phyloP scores from a whole-genome alignment of 106 monocot species.

The Acorus calamus region DNA sequence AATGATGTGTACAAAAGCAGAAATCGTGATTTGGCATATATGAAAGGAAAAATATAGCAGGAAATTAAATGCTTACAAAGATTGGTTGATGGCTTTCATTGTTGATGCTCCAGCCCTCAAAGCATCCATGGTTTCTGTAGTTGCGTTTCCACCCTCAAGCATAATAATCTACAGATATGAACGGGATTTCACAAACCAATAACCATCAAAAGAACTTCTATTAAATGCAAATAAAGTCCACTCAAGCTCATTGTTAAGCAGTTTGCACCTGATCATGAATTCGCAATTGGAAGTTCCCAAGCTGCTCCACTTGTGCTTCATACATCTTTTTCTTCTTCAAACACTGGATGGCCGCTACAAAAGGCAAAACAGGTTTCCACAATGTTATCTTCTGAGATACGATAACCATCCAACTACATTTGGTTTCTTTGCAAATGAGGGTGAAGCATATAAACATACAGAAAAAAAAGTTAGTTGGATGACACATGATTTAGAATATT shows the following conservation, averaged over 20 bases:
- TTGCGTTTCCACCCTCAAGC: slow-evolving; percentile 45
- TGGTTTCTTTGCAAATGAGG: too few species aligned
- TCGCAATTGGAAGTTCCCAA: slow-evolving; percentile 41
- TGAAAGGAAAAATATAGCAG: background rate
- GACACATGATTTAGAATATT: too few species aligned
- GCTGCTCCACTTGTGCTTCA: slow-evolving; percentile 41
- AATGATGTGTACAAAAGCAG: background rate
- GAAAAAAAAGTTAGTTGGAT: too few species aligned
- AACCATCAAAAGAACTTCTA: background rate
- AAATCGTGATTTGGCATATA: background rate
- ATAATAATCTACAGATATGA: slow-evolving; percentile 28
- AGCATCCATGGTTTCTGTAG: slow-evolving; percentile 53
- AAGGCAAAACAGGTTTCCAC: background rate
- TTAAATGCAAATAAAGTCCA: background rate
- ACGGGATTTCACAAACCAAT: background rate
- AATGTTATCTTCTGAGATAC: background rate
- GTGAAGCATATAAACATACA: too few species aligned
- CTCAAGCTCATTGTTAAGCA: too few species aligned
- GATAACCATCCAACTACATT: too few species aligned
- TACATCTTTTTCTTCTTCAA: slow-evolving; percentile 49
- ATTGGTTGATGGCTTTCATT: slow-evolving; percentile 38
- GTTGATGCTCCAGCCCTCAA: slow-evolving; percentile 38
- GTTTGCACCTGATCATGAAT: slow-evolving; percentile 48
- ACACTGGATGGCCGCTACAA: slow-evolving; percentile 49
- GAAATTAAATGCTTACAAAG: slow-evolving; percentile 28